Percentiles rank a stretch among this genome's conserved stretches.
phyloP scores from a whole-genome alignment of 306 rosid species.

The Malus asiatica region DNA sequence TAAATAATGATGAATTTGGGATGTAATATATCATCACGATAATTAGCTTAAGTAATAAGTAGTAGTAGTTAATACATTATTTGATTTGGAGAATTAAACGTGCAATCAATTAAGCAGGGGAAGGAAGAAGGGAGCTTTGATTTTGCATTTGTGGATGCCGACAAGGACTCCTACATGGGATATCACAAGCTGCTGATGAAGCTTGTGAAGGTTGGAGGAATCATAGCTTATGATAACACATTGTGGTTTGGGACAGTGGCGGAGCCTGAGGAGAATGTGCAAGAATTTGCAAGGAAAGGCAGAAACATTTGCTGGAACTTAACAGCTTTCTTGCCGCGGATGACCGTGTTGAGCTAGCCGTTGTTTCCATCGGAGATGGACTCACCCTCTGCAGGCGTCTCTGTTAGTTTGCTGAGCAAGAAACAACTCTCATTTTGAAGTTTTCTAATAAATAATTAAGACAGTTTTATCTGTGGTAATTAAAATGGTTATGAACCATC shows the following conservation, averaged over 20 bases:
- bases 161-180: constrained; percentile 22
- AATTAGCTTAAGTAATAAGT: not conserved
- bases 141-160: constrained; percentile 55
- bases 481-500: too few relatives aligned
- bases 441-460: not conserved
- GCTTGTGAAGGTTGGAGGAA: constrained; percentile 48
- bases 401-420: not conserved
- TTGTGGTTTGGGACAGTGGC: constrained; percentile 50
- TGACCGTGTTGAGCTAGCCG: constrained; percentile 32
- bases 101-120: constrained; percentile 7
- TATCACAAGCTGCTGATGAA: constrained; percentile 46
- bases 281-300: not conserved
- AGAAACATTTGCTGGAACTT: constrained; percentile 15
- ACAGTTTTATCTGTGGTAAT: not conserved
- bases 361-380: constrained; percentile 44
- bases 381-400: constrained; percentile 41
- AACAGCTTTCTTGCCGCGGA: constrained; percentile 33
- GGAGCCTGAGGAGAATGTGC: constrained; percentile 14
- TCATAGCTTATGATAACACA: constrained; percentile 56
- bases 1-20: too few relatives aligned
- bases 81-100: not conserved
- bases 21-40: too few relatives aligned
- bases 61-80: not conserved
- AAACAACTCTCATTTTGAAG: not conserved
- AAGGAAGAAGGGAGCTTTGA: constrained; percentile 44